phyloP scores from a whole-genome alignment of 2,329 filamentous ascomycete genomes.

The Akanthomyces uredinophilus region DNA sequence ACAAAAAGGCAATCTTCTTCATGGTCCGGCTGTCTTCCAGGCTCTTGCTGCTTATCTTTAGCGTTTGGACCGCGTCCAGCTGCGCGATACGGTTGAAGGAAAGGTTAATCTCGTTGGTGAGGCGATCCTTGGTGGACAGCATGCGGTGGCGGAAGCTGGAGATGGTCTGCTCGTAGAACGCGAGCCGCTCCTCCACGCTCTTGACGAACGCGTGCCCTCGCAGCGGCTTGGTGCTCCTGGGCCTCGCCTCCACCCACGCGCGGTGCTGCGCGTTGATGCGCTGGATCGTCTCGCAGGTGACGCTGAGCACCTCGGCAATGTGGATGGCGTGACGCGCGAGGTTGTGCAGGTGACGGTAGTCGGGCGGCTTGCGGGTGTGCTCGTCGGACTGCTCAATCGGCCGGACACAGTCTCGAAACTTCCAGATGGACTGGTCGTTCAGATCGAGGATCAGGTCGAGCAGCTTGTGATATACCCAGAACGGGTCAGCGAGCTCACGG shows the following conservation, averaged over 20 bases:
- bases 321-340: slow-evolving; percentile 40
- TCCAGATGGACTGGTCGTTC: slow-evolving; percentile 36
- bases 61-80: slow-evolving; percentile 32
- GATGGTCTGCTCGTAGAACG: slow-evolving; percentile 29
- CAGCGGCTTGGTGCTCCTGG: too few relatives aligned
- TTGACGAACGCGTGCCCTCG: neutral
- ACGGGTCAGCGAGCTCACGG: slow-evolving; percentile 24
- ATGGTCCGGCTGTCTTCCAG: slow-evolving; percentile 45
- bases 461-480: slow-evolving; percentile 32
- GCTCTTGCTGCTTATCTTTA: slow-evolving; percentile 35
- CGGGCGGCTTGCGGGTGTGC: neutral
- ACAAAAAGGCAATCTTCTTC: slow-evolving; percentile 46
- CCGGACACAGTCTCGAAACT: slow-evolving; percentile 31
- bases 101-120: slow-evolving; percentile 53
- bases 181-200: slow-evolving; percentile 28
- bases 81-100: slow-evolving; percentile 40
- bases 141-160: slow-evolving; percentile 32
- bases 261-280: slow-evolving; percentile 29
- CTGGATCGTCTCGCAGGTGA: slow-evolving; percentile 28
- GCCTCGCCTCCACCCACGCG: neutral
- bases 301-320: slow-evolving; percentile 36
- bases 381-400: slow-evolving; percentile 24
- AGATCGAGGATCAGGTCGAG: slow-evolving; percentile 26
- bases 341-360: slow-evolving; percentile 36
- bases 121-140: slow-evolving; percentile 36